Base-by-base conservation (phyloP, 2,329 filamentous ascomycete genomes). In the Alternaria gaisen region DNA sequence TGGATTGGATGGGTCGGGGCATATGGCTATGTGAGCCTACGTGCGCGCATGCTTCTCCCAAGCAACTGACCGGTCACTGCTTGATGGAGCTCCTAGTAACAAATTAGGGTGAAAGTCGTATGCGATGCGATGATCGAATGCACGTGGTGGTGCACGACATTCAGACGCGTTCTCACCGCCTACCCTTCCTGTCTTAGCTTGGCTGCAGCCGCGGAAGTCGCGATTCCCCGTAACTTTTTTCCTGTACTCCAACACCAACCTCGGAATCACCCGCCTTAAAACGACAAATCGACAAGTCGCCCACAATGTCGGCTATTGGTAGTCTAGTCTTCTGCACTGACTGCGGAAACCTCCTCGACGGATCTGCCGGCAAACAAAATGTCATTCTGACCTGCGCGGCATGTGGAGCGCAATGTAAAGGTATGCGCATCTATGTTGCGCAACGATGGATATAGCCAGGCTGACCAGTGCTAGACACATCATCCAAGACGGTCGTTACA, bases 281-380 rank as follows among this genome's bases (percentile, higher is more conserved):
- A 36, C 56, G 22, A 55, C 44, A 58, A 46, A 51, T 30, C 54
- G 12, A 53, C 28, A 56, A 41, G 41, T 34, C 38, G 58, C 30
- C 38, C 59, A 82, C 70, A 63, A 97, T 97, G 94, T 89, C 94
- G 67, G 89, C 92, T 18, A 93, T 97, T 68, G 94, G 93, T 57
- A 94, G 93, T 53, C 85, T 98, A 41, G 90, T 97, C 36, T 98
- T 98, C 80, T 98, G 94, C 83, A 92, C 86, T 55, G 92, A 94
- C 77, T 98, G 94, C 79, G 94, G 94, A 63, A 97, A 97, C 77
- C 85, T 97, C 4, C 84, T 98, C 41, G 93, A 95, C 54, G 87
- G 90, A 53, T 93, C 91, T 47, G 90, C 90, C 65, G 92, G 91
- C 62, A 90, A 89, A 60, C 85, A 88, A 69, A 91, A 93, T 75